Evolutionary conservation across 2,329 filamentous ascomycete genomes (phyloP), one percentile per base, ranked within the genome.

Genomic region (Podosphaera fusca): DNA sequence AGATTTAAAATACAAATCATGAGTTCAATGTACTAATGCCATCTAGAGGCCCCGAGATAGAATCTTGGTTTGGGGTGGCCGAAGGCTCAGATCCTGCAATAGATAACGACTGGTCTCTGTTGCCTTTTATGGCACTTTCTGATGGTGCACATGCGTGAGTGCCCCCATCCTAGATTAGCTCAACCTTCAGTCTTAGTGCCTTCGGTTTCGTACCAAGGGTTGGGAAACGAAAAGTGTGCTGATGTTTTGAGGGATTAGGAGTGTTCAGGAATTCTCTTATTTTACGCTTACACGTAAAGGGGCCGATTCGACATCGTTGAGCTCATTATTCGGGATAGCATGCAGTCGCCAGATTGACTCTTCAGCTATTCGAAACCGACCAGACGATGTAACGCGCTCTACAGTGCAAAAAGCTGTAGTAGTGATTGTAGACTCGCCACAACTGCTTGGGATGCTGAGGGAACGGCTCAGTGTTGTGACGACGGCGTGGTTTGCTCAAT

Each of bases 401-500:
- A 95, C 92, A 1, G 92, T 98, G 47, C 92, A 98, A 69, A 98
- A 98, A 73, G 92, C 90, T 12, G 88, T 98, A 2, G 90, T 98
- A 51, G 88, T 95, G 57, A 87, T 98, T 63, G 88, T 87, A 57
- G 87, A 95, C 69, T 87, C 81, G 61, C 92, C 92, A 7, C 85
- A 92, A 66, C 81, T 81, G 65, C 94, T 98, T 69, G 89, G 88
- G 57, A 85, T 92, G 72, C 73, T 98, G 67, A 82, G 90, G 64
- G 87, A 96, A 70, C 84, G 92, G 62, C 73, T 98, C 61, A 85
- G 85, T 54, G 82, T 95, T 36, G 89, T 98, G 14, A 95, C 90
- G 3, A 85, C 82, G 64, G 90, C 90, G 31, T 98, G 92, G 92
- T 98, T 98, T 70, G 86, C 84, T 60, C 92, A 98, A 74, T 83